phyloP scores from a whole-genome alignment of 495 filamentous ascomycete genomes.

The Neurospora africana region DNA sequence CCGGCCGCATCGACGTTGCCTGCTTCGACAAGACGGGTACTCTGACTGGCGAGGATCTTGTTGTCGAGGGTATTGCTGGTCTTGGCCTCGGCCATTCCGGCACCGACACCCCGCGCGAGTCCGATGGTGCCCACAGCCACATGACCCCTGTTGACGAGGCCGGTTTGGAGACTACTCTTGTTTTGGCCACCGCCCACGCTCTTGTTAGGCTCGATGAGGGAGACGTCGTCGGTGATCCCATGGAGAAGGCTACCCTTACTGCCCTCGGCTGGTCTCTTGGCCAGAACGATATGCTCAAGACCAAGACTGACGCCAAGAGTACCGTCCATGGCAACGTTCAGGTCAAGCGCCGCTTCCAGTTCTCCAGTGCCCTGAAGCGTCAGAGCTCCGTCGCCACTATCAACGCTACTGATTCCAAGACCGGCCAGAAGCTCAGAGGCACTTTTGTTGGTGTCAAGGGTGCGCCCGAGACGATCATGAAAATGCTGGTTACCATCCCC shows the following conservation, averaged over 20 bases:
- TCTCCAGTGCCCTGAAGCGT: slow-evolving; percentile 91
- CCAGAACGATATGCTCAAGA: slow-evolving; percentile 71
- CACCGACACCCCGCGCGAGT: slow-evolving; percentile 53
- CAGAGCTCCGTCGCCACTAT: slow-evolving; percentile 89
- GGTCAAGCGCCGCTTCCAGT: slow-evolving; percentile 93
- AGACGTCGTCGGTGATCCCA: slow-evolving; percentile 93
- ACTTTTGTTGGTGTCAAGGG: slow-evolving; percentile 96
- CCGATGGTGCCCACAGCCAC: slow-evolving; percentile 67
- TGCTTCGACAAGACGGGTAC: slow-evolving; percentile 99
- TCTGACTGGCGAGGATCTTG: slow-evolving; percentile 89
- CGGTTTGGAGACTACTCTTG: slow-evolving; percentile 74
- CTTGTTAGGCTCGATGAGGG: slow-evolving; percentile 94
- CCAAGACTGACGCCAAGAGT: slow-evolving; percentile 29
- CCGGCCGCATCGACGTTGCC: slow-evolving; percentile 88
- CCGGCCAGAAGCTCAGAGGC: slow-evolving; percentile 59
- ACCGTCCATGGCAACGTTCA: slow-evolving; percentile 56
- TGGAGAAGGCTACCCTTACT: slow-evolving; percentile 91
- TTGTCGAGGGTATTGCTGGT: slow-evolving; percentile 94
- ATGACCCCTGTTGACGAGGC: slow-evolving; percentile 55
- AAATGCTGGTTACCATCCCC: slow-evolving; percentile 77
- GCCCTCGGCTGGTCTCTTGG: slow-evolving; percentile 88
- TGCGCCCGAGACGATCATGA: slow-evolving; percentile 89
- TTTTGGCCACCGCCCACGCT: slow-evolving; percentile 90
- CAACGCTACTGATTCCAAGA: slow-evolving; percentile 51
- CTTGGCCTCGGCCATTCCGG: slow-evolving; percentile 58